Evolutionary conservation across 495 filamentous ascomycete species (phyloP).

Genomic region (Penicillium desertorum): DNA sequence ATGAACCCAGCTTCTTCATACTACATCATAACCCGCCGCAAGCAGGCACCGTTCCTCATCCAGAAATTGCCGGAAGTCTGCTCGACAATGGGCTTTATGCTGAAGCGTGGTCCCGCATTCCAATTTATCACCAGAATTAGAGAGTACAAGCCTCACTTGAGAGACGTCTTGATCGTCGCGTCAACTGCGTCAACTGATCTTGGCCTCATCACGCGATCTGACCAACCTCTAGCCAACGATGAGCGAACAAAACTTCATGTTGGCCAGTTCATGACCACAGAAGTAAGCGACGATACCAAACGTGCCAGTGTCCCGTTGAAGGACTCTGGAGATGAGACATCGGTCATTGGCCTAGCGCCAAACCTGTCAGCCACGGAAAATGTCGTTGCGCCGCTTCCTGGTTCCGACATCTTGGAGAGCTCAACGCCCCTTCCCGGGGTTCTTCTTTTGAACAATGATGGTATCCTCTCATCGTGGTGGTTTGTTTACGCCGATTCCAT

Average conservation of each 20-base stretch:
- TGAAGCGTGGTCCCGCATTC: slow-evolving; percentile 63
- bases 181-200: slow-evolving; percentile 79
- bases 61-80: slow-evolving; percentile 72
- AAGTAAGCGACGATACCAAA: slow-evolving; percentile 71
- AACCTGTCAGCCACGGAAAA: slow-evolving; percentile 82
- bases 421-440: slow-evolving; percentile 85
- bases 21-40: slow-evolving; percentile 70
- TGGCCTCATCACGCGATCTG: slow-evolving; percentile 70
- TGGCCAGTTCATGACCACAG: slow-evolving; percentile 70
- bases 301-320: slow-evolving; percentile 77
- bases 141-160: slow-evolving; percentile 74
- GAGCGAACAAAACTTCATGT: slow-evolving; percentile 58
- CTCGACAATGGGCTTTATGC: slow-evolving; percentile 57
- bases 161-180: slow-evolving; percentile 75
- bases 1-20: slow-evolving; percentile 60
- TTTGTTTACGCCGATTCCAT: slow-evolving; percentile 86
- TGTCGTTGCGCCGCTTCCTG: slow-evolving; percentile 72
- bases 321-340: slow-evolving; percentile 68
- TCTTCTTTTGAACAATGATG: slow-evolving; percentile 86
- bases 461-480: slow-evolving; percentile 84
- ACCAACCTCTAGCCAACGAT: slow-evolving; percentile 61
- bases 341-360: slow-evolving; percentile 73
- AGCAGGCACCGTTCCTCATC: slow-evolving; percentile 57
- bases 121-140: slow-evolving; percentile 73
- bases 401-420: slow-evolving; percentile 67